Evolutionary conservation across 371 early-diverging fungal genomes (phyloP), one percentile per base, ranked within the genome.

Genomic region (Amoeboaphelidium protococcarum): DNA sequence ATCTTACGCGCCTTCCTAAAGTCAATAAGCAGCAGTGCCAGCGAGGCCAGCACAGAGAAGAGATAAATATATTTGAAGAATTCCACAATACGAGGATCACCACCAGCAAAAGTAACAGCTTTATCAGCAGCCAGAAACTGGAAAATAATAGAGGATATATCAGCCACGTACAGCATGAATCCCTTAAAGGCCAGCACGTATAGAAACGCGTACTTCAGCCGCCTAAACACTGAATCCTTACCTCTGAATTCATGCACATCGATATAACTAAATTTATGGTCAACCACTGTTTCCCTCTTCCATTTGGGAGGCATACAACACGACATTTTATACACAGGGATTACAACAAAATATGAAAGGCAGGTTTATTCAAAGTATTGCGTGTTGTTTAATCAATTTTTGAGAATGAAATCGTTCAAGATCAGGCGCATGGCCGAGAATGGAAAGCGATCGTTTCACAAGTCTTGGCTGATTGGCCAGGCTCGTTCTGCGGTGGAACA

Each of bases 261-360:
- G 50, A 86, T 67, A 57, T 71, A 80, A 59, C 82, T 84, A 54
- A 82, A 83, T 59, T 81, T 81, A 67, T 86, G 82, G 61, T 82
- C 84, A 51, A 66, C 62, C 40, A 79, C 69, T 42, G 71, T 63
- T 54, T 82, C 82, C 41, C 77, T 69, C 60, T 82, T 76, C 82
- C 82, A 82, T 31, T 31, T 31, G 16, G 37, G n/a, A n/a, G n/a
- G n/a, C n/a, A n/a, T n/a, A n/a, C n/a, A n/a, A n/a, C n/a, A n/a
- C n/a, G n/a, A n/a, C n/a, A n/a, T n/a, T n/a, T n/a, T n/a, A n/a
- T n/a, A n/a, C n/a, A n/a, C n/a, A n/a, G n/a, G n/a, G n/a, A n/a
- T n/a, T n/a, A n/a, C n/a, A n/a, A n/a, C n/a, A n/a, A n/a, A n/a
- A n/a, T n/a, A n/a, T n/a, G n/a, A n/a, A n/a, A n/a, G n/a, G n/a